phyloP scores from a whole-genome alignment of 441 rosid genomes.

The Eutrema salsugineum region DNA sequence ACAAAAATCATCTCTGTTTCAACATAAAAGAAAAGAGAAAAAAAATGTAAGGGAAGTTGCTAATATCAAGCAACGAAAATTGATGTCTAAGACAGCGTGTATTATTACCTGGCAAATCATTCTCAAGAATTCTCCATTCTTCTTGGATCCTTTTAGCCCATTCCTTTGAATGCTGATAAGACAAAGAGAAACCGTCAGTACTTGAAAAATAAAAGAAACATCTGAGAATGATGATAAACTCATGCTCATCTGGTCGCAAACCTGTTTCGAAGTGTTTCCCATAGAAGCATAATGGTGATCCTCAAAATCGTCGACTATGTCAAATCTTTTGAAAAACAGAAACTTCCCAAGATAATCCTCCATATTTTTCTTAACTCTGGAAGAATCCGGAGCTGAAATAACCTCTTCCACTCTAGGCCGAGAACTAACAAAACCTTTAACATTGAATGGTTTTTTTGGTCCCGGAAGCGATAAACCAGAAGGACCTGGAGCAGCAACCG shows the following conservation, averaged over 20 bases:
- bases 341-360: conserved; percentile 44
- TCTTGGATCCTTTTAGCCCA: conserved; percentile 84
- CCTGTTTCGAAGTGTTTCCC: conserved; percentile 50
- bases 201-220: background rate
- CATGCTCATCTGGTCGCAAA: conserved; percentile 23
- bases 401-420: conserved; percentile 33
- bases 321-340: conserved; percentile 68
- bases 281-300: conserved; percentile 57
- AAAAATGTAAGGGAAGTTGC: conserved; percentile 7
- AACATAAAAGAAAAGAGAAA: background rate
- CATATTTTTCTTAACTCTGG: conserved; percentile 31
- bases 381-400: conserved; percentile 11
- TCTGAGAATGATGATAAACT: conserved; percentile 1
- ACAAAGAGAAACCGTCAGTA: conserved; percentile 1
- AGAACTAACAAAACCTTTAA: conserved; percentile 10
- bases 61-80: background rate
- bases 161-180: conserved; percentile 45
- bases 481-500: conserved; percentile 1
- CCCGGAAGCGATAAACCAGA: conserved; percentile 5
- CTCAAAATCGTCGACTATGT: conserved; percentile 63
- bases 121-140: conserved; percentile 86
- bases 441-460: background rate
- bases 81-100: background rate
- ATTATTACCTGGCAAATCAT: conserved; percentile 82
- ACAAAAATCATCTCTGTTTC: conserved; percentile 76